Conservation (phyloP, 2,329 filamentous ascomycete species). For the Ramularia endophylla region DNA sequence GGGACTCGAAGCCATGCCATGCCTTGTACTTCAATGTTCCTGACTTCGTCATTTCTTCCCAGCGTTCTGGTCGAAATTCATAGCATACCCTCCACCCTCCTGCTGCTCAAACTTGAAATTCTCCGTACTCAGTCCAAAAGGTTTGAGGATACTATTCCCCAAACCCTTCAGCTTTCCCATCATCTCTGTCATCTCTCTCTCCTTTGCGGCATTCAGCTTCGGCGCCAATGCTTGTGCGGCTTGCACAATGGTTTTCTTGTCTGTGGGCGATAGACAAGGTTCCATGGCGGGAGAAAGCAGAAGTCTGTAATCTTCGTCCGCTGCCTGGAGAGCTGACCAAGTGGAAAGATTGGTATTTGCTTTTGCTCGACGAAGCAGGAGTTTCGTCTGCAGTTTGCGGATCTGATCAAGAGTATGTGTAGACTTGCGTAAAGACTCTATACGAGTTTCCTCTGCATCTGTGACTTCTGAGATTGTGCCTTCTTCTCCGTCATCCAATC, state of each 20-base stretch:
- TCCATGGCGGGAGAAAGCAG: constrained; percentile 47
- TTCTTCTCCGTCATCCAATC: constrained; percentile 25
- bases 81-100: constrained; percentile 82
- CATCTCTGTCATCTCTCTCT: constrained; percentile 90
- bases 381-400: constrained; percentile 72
- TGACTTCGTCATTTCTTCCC: constrained; percentile 17
- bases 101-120: constrained; percentile 96
- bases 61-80: constrained; percentile 66
- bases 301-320: constrained; percentile 71
- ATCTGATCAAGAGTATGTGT: constrained; percentile 56
- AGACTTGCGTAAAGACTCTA: constrained; percentile 37
- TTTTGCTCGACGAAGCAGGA: constrained; percentile 71
- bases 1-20: too few species aligned
- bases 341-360: constrained; percentile 65
- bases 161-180: constrained; percentile 93
- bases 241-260: constrained; percentile 60
- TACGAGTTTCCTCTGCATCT: constrained; percentile 38
- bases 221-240: constrained; percentile 63
- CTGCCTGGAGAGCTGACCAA: constrained; percentile 74
- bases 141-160: constrained; percentile 85
- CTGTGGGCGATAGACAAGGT: constrained; percentile 56
- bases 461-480: constrained; percentile 46
- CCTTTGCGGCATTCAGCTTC: constrained; percentile 68
- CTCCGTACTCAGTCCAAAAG: constrained; percentile 88
- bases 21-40: too few species aligned